Evolutionary conservation across 129 eudicot genomes (phyloP).

Genomic region (Calendula officinalis): DNA sequence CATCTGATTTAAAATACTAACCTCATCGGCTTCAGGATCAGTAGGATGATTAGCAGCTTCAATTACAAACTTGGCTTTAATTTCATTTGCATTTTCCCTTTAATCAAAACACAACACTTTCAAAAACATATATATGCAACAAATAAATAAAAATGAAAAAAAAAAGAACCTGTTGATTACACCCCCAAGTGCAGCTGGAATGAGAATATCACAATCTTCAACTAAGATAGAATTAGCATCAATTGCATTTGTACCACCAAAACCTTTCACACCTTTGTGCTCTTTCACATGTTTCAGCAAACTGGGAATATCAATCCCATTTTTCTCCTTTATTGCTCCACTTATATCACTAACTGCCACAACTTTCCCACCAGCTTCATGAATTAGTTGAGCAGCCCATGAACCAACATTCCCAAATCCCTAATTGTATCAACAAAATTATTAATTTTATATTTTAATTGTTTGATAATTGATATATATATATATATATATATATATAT

Average conservation of each 20-base stretch:
- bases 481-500: no score
- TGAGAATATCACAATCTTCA: constrained; percentile 94
- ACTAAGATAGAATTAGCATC: constrained; percentile 63
- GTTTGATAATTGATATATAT: no score
- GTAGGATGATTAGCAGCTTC: constrained; percentile 99
- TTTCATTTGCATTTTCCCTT: constrained; percentile 83
- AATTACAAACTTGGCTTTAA: constrained; percentile 77
- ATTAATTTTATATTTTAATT: no score
- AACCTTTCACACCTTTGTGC: constrained; percentile 78
- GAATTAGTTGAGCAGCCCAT: constrained; percentile 90
- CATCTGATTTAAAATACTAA: constrained; percentile 25
- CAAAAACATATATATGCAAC: neutral
- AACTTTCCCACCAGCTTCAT: constrained; percentile 73
- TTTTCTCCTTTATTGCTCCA: constrained; percentile 77
- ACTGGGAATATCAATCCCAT: constrained; percentile 72
- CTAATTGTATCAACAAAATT: constrained; percentile 25
- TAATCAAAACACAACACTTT: neutral
- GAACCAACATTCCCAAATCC: constrained; percentile 99
- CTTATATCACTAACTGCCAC: constrained; percentile 83
- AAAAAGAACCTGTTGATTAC: constrained; percentile 66
- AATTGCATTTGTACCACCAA: constrained; percentile 55
- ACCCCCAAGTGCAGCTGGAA: constrained; percentile 98
- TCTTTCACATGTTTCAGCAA: constrained; percentile 66
- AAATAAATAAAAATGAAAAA: no score
- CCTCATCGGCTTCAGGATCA: constrained; percentile 98